Evolutionary conservation across 352 stramenopile species (phyloP), one percentile per base, ranked within the genome.

Genomic region (Phytophthora sp.): DNA sequence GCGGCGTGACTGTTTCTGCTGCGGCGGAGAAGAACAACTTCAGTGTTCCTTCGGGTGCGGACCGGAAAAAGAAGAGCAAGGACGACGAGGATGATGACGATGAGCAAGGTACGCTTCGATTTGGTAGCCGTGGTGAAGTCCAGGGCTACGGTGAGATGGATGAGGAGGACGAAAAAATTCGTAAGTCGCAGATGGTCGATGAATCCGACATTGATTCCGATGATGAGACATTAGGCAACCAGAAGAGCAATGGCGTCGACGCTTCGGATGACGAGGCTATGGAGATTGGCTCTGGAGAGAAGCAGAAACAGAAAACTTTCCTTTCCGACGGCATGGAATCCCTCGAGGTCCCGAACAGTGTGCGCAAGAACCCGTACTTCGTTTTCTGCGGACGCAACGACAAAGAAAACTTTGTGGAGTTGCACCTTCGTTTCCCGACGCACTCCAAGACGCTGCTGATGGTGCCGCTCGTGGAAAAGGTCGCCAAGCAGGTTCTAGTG

Each of bases 121-220:
- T 96, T 57, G 86, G 86, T n/a, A 80, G 73, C 24, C 84, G 80
- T 35, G 71, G 87, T 24, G 91, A 97, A 73, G 82, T 93, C 27
- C 82, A 83, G 30, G 91, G 89, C 38, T 96, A 98, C 53, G 95
- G 87, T 46, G 86, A 96, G 45, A 96, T 97, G 66, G 96, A 98
- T 70, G 96, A 99, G 42, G 95, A 99, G 41, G 96, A 99, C 50
- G 87, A 96, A 29, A 86, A 94, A 41, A 88, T 91, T 63, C 82
- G 73, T 3, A 78, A 90, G 27, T 63, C 78, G 23, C 76, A 89
- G 46, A 72, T 88, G 27, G 49, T 66, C 11, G 80, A 94, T 21
- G 77, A 89, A 8, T 85, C 82, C 46, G 79, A 77, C 41, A 86
- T 86, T 16, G 73, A 93, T 41, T 77, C 65, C 4, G 64, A 91